These are phyloP conservation scores for Bolboschoenoplectus hybrid DNA, from an alignment of 202 grass and related monocot species.

Conservation along the genomic window DNA sequence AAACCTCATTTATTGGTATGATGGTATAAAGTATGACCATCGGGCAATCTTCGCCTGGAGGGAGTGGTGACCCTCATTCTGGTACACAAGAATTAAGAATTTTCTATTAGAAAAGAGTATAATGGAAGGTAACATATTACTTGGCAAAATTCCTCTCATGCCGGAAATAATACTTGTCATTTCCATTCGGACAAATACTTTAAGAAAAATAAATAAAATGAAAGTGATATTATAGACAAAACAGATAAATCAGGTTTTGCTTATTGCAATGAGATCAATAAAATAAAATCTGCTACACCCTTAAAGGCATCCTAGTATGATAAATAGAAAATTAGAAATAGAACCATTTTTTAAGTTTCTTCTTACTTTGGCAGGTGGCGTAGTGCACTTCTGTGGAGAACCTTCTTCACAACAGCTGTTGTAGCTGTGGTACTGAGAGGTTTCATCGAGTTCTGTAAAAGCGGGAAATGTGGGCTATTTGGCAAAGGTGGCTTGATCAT, in stretches of 20 bases:
- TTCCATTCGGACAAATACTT: not conserved
- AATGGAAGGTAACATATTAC: not conserved
- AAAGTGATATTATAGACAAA: not conserved
- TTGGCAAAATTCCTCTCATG: not conserved
- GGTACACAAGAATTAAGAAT: not conserved
- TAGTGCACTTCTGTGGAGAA: conserved; percentile 91
- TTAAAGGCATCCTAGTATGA: not conserved
- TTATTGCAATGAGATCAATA: not conserved
- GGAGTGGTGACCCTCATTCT: not conserved
- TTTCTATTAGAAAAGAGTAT: conserved; percentile 11
- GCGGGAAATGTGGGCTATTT: conserved; percentile 90
- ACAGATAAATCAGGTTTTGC: not conserved
- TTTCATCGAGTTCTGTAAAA: conserved; percentile 74
- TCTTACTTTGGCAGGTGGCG: conserved; percentile 72
- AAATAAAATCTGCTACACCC: not conserved
- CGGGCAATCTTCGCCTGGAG: not conserved
- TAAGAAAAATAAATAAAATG: not conserved
- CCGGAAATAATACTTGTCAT: not conserved
- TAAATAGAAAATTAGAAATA: not conserved
- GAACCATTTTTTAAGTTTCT: conserved; percentile 2
- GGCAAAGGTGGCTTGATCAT: conserved; percentile 95
- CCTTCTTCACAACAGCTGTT: conserved; percentile 94
- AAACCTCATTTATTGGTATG: not conserved
- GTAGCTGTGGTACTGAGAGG: conserved; percentile 83
- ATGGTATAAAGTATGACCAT: not conserved